Base-by-base conservation (phyloP, 2,329 filamentous ascomycete species). In the Didymella lethalis region DNA sequence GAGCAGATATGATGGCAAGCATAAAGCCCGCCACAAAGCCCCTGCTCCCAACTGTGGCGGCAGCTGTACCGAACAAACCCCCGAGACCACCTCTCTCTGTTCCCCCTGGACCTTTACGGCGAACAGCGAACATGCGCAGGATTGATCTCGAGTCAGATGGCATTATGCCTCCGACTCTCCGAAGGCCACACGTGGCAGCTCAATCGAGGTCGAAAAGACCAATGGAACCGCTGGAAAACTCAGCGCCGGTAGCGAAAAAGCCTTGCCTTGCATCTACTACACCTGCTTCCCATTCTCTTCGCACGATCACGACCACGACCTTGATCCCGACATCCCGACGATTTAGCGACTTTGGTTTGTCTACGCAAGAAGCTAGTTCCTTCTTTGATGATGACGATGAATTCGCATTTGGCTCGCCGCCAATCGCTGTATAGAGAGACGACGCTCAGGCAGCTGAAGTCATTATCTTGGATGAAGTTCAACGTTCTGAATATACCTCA, bases 321-420 rank as follows among this genome's bases (percentile, higher is more conserved):
- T 28, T 25, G 16, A 48, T 29, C n/a, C 23, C 18, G n/a, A 14
- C 18, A 18, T 44, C 36, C 5, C 48, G 18, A 16, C 57, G 53
- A 4, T 62, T 69, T 14, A 56, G 49, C 29, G 64, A 72, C 3
- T 70, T 70, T 45, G 45, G 62, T 4, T 54, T 73, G 28, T 72
- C 72, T 23, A 72, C 69, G 10, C 70, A 74, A 47, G 70, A 74
- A 8, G 66, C 49, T 11, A 62, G 60, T 26, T 66, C 58, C 7
- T 70, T 73, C 43, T 72, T 74, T 46, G 67, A 70, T n/a, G 65
- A 70, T 12, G 70, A 74, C 26, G 67, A 70, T 25, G 61, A 61
- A 0, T 26, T 66, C 31, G 53, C 38, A 8, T 67, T 70, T 62
- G 65, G 67, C 8, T 69, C 68, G n/a, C 62, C 67, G 1, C 64